Conservation (phyloP, 805 yeast genomes). For the Teunomyces kruisii region DNA sequence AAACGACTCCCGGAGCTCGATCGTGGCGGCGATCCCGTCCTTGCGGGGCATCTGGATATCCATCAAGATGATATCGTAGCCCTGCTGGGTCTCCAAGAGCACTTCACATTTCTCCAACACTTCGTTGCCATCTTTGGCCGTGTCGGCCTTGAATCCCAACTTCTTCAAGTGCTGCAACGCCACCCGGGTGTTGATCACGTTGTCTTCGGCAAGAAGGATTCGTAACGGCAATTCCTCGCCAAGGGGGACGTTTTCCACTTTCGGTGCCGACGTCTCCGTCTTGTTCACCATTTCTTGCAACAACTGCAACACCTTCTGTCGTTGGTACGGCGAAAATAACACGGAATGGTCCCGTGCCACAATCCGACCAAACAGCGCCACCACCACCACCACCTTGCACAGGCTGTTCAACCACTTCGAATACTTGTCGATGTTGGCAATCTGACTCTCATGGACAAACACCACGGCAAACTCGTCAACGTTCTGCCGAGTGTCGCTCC, state of each 20-base stretch:
- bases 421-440: conserved; percentile 10
- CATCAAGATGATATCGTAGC: conserved; percentile 54
- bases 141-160: conserved; percentile 51
- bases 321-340: conserved; percentile 29
- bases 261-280: neutral
- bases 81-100: conserved; percentile 20
- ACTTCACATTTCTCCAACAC: conserved; percentile 37
- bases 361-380: conserved; percentile 31
- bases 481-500: conserved; percentile 12
- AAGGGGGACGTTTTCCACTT: neutral
- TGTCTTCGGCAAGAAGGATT: conserved; percentile 57
- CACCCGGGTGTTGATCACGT: conserved; percentile 48
- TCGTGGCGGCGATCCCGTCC: conserved; percentile 56
- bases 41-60: conserved; percentile 57
- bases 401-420: conserved; percentile 3
- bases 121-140: conserved; percentile 52
- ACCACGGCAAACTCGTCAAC: conserved; percentile 15
- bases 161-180: conserved; percentile 49
- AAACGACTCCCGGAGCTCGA: conserved; percentile 35
- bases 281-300: neutral
- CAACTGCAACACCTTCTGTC: conserved; percentile 19
- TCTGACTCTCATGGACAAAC: conserved; percentile 21
- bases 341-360: conserved; percentile 23
- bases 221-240: conserved; percentile 36
- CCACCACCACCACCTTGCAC: conserved; percentile 20